Base-by-base conservation (phyloP, 176 grass and related monocot species). In the Elaeis guineensis region DNA sequence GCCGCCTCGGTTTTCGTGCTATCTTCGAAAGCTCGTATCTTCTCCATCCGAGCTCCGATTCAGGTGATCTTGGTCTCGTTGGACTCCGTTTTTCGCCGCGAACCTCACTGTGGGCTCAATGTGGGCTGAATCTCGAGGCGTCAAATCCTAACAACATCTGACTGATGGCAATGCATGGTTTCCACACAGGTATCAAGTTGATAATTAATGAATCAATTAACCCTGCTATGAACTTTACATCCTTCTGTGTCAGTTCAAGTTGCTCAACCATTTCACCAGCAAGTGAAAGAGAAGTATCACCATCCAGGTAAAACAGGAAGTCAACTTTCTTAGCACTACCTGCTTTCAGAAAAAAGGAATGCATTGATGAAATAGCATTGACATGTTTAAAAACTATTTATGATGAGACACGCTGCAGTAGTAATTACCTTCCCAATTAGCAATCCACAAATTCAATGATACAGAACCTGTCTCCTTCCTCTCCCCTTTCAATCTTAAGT, bases 191-290 rank as follows among this genome's bases (percentile, higher is more conserved):
- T 57, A 72, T 68, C 56, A 80, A 17, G 44, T 76, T 57, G 16
- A 72, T 62, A 51, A 85, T 44, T 64, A 76, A 85, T 24, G 48
- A 54, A 63, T 75, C 82, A 64, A 80, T 80, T 69, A 85, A 50
- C 72, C 72, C 72, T 0, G 77, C 7, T 19, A 80, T 80, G 28
- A 72, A 53, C 44, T 62, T 57, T 50, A 58, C 26, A 53, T 70
- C 58, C 57, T 58, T 67, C 52, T 64, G 51, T 2, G 77, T 51
- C 48, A 76, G 23, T 68, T 62, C 62, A 28, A 80, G 65, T 51
- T 49, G 48, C 5, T 76, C 68, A 55, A 75, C 39, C 67, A 85
- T 80, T 72, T 85, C 76, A n/a, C 16, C 6, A 62, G 82, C 77
- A 21, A 80, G 52, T 32, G 66, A 76, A 54, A 72, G 61, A 50